These are phyloP conservation scores for Agastache rugosa DNA, from an alignment of 257 asterid genomes.

Conservation along the genomic window DNA sequence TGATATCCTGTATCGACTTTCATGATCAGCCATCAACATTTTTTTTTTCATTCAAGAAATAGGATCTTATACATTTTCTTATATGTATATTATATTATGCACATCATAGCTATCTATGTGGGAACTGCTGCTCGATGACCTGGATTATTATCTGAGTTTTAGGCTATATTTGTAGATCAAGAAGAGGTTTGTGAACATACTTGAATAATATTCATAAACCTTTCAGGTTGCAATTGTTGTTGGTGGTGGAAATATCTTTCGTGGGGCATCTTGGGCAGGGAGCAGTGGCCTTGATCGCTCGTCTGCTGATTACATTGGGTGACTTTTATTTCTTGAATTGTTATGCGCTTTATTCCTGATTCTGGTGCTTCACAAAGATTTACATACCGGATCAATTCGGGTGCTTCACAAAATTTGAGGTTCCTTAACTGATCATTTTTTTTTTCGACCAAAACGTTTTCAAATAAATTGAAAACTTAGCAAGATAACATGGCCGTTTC, in stretches of 20 bases:
- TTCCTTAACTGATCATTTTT: background rate
- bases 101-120: background rate
- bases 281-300: slow-evolving; percentile 91
- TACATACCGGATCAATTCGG: background rate
- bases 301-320: slow-evolving; percentile 98
- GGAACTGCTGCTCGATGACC: slow-evolving; percentile 18
- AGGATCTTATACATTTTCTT: slow-evolving; percentile 8
- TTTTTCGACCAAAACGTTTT: background rate
- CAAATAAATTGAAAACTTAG: background rate
- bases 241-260: slow-evolving; percentile 94
- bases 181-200: slow-evolving; percentile 3
- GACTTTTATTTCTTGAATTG: slow-evolving; percentile 29
- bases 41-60: slow-evolving; percentile 16
- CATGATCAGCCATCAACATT: slow-evolving; percentile 1
- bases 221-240: slow-evolving; percentile 86
- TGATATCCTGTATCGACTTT: slow-evolving; percentile 4
- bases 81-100: slow-evolving; percentile 6
- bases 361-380: slow-evolving; percentile 15
- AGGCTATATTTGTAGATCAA: slow-evolving; percentile 12
- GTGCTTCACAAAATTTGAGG: background rate
- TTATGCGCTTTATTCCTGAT: background rate
- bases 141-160: background rate
- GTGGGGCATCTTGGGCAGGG: slow-evolving; percentile 93
- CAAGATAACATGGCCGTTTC: background rate
- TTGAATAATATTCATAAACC: slow-evolving; percentile 21